phyloP scores from a whole-genome alignment of 192 early-diverging fungal species.

The Umbelopsis sp. region DNA sequence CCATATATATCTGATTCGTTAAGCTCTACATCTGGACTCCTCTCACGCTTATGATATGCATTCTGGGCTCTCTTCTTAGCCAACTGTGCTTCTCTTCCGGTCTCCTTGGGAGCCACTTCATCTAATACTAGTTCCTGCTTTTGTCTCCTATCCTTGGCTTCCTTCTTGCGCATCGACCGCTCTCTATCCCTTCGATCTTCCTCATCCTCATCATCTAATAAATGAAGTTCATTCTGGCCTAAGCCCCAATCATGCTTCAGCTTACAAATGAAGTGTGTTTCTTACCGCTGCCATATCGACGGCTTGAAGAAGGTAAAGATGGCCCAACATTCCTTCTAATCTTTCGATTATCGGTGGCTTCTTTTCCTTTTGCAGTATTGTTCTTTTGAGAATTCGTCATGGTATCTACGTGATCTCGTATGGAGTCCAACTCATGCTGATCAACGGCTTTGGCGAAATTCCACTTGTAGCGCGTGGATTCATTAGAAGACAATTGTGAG shows the following conservation, averaged over 20 bases:
- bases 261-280: neutral
- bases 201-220: conserved; percentile 9
- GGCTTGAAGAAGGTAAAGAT: neutral
- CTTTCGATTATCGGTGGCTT: neutral
- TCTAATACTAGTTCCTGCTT: conserved; percentile 61
- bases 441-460: conserved; percentile 59
- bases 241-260: neutral
- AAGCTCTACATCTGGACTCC: conserved; percentile 64
- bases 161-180: conserved; percentile 39
- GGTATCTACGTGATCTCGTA: conserved; percentile 61
- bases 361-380: neutral
- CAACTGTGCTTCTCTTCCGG: conserved; percentile 62
- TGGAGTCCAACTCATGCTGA: conserved; percentile 54
- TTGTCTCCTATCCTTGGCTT: conserved; percentile 46
- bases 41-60: conserved; percentile 60
- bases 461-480: conserved; percentile 80
- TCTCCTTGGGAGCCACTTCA: conserved; percentile 69
- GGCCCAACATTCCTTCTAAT: conserved; percentile 6
- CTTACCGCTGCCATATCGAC: neutral
- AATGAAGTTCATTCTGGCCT: neutral
- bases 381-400: conserved; percentile 49
- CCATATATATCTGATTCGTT: conserved; percentile 68
- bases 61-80: conserved; percentile 65
- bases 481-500: conserved; percentile 60
- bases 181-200: conserved; percentile 50